phyloP scores from a whole-genome alignment of 2,329 filamentous ascomycete genomes.

The Zasmidium cellare region DNA sequence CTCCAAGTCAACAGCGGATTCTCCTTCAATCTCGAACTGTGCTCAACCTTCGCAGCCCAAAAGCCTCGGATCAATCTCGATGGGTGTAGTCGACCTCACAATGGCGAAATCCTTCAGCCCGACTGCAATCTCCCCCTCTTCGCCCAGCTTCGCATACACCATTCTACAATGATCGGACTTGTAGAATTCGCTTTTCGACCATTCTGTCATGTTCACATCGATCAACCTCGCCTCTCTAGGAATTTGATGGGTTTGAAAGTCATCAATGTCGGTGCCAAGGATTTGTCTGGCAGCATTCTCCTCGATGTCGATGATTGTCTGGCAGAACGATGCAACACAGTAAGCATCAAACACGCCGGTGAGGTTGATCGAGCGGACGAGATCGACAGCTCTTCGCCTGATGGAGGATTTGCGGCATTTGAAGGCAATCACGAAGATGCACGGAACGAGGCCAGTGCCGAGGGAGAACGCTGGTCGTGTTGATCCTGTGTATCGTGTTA shows the following conservation, averaged over 20 bases:
- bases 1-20: too few species aligned
- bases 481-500: background rate
- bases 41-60: background rate
- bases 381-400: background rate
- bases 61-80: background rate
- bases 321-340: background rate
- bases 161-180: background rate
- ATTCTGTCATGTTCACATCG: slow-evolving; percentile 1
- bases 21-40: background rate
- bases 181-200: background rate
- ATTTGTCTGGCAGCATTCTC: background rate
- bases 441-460: background rate
- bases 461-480: background rate
- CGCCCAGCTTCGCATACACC: background rate
- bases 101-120: background rate
- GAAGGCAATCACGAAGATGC: background rate
- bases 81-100: background rate
- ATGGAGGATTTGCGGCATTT: background rate
- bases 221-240: slow-evolving; percentile 1
- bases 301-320: background rate
- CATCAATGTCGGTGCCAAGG: background rate
- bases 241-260: background rate
- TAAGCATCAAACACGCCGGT: background rate
- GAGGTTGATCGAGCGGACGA: slow-evolving; percentile 1
- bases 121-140: background rate